Percentiles rank a stretch among this genome's conserved stretches.
Evolutionary conservation across 768 basidiomycete genomes (phyloP).

Genomic region (Lepiota brunneoincarnata): DNA sequence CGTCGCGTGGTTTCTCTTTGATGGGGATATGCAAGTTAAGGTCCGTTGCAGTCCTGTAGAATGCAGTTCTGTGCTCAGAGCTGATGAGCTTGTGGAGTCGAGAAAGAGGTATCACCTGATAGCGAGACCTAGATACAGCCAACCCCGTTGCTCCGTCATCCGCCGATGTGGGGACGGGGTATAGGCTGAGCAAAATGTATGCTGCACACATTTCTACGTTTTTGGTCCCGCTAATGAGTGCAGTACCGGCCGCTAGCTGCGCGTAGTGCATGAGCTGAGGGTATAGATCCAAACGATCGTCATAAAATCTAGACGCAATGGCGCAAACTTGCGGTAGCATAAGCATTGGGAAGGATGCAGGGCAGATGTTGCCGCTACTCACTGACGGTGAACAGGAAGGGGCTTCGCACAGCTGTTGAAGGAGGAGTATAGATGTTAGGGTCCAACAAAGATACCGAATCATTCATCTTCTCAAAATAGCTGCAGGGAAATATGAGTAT

Average conservation of each 20-base stretch:
- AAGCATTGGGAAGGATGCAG: background rate
- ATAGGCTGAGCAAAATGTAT: constrained; percentile 77
- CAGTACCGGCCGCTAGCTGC: constrained; percentile 72
- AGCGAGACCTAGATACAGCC: constrained; percentile 86
- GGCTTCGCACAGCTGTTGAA: constrained; percentile 76
- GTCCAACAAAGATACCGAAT: constrained; percentile 76
- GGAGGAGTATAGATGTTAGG: constrained; percentile 83
- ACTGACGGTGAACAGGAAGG: constrained; percentile 92
- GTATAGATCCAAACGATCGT: constrained; percentile 69
- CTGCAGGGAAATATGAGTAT: constrained; percentile 32
- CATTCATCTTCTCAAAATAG: constrained; percentile 77
- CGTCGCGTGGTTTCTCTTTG: constrained; percentile 71
- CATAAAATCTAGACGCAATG: constrained; percentile 80
- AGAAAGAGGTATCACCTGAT: constrained; percentile 54
- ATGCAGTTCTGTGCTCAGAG: constrained; percentile 9
- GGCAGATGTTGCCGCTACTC: constrained; percentile 29
- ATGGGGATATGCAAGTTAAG: constrained; percentile 82
- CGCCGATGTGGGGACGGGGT: constrained; percentile 70
- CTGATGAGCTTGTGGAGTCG: background rate
- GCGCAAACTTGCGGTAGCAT: constrained; percentile 68
- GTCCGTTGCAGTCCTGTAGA: constrained; percentile 76
- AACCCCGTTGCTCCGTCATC: constrained; percentile 90
- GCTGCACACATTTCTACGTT: constrained; percentile 84
- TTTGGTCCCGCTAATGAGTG: constrained; percentile 73
- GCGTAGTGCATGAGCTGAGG: constrained; percentile 70